Evolutionary conservation across 805 yeast species (phyloP), one percentile per base, ranked within the genome.

Genomic region (Ogataea sp.): DNA sequence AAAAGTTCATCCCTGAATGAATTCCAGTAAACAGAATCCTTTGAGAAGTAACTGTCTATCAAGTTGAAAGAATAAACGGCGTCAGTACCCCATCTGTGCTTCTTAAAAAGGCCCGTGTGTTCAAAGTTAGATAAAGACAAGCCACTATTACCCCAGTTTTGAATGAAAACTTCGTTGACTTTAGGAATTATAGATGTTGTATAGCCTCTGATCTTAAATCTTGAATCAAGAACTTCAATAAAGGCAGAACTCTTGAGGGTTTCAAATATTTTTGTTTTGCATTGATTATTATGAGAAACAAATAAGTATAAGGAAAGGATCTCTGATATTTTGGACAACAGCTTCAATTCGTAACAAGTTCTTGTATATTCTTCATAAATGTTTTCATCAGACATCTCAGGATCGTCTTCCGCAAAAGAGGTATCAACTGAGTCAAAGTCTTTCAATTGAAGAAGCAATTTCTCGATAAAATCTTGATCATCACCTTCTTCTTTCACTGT

Each of bases 261-360:
- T 9, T 39, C 24, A 18, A 42, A 38, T 13, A 83, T 73, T 15
- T 65, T 58, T 18, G 58, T 51, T 37, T 62, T 65, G 32, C 70
- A 64, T 15, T 52, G 51, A 8, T 59, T 67, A 40, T 64, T 67
- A 31, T 68, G 66, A 4, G 79, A 71, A 5, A 79, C 79, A 60
- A 77, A 83, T 17, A 85, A 60, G 35, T 80, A 73, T 32, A 85
- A 64, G 0, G 96, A 87, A 37, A 87, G 65, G 9, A 87, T 77
- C 50, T 85, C 93, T 2, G 85, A 75, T 16, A 84, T 74, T 46
- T 80, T 78, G 1, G 95, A 75, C 8, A 78, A 64, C 34, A 82
- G 58, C 42, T 72, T 75, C 49, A 74, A 70, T 38, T 72, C 71
- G 47, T 78, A 75, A 32, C 83, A 78, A 4, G 61, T 52, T 13